Conservation (phyloP, 345 rosid species). For the Lagerstroemia speciosa region DNA sequence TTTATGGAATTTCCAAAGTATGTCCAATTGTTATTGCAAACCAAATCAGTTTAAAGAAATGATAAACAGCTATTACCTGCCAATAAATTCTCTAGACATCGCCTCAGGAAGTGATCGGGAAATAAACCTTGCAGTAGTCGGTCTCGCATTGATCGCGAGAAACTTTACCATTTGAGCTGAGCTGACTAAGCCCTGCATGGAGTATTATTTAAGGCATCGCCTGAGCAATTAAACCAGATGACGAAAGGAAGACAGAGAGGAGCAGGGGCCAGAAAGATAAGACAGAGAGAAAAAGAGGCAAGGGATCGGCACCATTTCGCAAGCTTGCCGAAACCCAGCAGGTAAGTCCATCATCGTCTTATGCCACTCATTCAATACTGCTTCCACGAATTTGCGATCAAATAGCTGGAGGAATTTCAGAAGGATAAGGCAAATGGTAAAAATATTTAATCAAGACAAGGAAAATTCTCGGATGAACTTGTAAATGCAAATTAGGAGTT, state of each 20-base stretch:
- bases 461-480: not conserved
- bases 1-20: not conserved
- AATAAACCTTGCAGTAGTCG: constrained; percentile 72
- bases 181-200: constrained; percentile 87
- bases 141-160: constrained; percentile 88
- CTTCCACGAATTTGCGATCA: constrained; percentile 84
- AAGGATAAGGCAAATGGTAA: not conserved
- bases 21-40: not conserved
- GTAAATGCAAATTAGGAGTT: not conserved
- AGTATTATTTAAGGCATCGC: constrained; percentile 19
- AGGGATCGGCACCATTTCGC: constrained; percentile 60
- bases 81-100: constrained; percentile 84
- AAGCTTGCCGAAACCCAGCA: constrained; percentile 95
- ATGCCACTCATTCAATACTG: constrained; percentile 94
- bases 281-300: constrained; percentile 1
- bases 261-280: not conserved
- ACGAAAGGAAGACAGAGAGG: not conserved
- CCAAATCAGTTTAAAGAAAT: not conserved
- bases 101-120: constrained; percentile 81
- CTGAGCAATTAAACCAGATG: not conserved
- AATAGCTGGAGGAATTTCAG: constrained; percentile 50
- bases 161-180: constrained; percentile 92
- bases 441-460: not conserved
- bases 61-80: constrained; percentile 52
- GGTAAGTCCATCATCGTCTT: constrained; percentile 92